A percentile compares a stretch with the other conserved stretches of the same genome.
Conservation (phyloP, 805 yeast species). For the Candida pseudofarinosa region DNA sequence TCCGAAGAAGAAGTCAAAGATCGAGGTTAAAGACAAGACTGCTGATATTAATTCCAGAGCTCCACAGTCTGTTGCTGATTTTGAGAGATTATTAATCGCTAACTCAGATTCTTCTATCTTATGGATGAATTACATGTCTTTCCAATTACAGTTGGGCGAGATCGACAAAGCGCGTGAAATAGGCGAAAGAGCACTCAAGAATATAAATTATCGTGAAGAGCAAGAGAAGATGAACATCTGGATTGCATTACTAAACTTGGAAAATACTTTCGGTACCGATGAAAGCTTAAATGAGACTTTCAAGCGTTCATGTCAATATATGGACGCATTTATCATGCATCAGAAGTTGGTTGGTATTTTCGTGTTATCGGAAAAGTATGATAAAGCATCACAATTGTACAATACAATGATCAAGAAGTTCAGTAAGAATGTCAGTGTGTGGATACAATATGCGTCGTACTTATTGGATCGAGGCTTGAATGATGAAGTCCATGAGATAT, state of each 20-base stretch:
- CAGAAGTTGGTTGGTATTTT: slow-evolving; percentile 74
- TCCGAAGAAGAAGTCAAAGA: slow-evolving; percentile 46
- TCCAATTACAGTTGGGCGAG: slow-evolving; percentile 92
- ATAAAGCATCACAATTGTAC: slow-evolving; percentile 67
- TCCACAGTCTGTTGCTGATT: slow-evolving; percentile 89
- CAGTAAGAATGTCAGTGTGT: slow-evolving; percentile 65
- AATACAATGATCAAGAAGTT: slow-evolving; percentile 68
- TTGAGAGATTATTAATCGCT: slow-evolving; percentile 87
- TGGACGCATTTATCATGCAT: slow-evolving; percentile 84
- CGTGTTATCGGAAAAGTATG: slow-evolving; percentile 65
- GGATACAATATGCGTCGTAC: slow-evolving; percentile 81
- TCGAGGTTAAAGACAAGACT: slow-evolving; percentile 70
- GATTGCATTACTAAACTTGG: slow-evolving; percentile 93
- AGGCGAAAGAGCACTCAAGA: slow-evolving; percentile 87
- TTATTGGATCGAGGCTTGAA: slow-evolving; percentile 54
- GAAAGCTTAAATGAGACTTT: slow-evolving; percentile 78
- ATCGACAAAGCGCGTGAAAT: slow-evolving; percentile 91
- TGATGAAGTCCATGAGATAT: slow-evolving; percentile 65
- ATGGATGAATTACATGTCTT: slow-evolving; percentile 99
- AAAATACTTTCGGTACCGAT: slow-evolving; percentile 84
- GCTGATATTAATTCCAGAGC: slow-evolving; percentile 78
- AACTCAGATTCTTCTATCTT: slow-evolving; percentile 89
- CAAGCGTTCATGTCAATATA: slow-evolving; percentile 81
- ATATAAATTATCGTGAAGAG: slow-evolving; percentile 87
- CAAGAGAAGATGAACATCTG: slow-evolving; percentile 90